Base-by-base conservation (phyloP, 169 alveolate genomes). In the Cryptosporidium viatorum region DNA sequence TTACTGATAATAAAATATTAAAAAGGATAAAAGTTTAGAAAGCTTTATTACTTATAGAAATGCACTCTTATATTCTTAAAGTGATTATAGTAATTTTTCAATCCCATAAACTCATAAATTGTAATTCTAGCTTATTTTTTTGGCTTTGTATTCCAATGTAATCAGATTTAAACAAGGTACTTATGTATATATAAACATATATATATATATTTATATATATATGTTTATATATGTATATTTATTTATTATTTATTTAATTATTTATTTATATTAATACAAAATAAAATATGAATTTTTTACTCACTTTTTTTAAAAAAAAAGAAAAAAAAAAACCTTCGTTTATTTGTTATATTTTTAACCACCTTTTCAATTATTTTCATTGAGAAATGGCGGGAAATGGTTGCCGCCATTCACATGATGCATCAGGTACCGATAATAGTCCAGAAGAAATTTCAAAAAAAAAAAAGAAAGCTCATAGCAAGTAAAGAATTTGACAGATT, bases 351-450 rank as follows among this genome's bases (percentile, higher is more conserved):
- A 14, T 43, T 43, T 12, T 48, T 4, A 12, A 48, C 16, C 16
- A 45, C 2, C 12, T 41, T 48, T 48, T 14, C 5, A 48, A 48
- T 2, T 18, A 48, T 12, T 43, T 43, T 14, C n/a, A 14, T 14
- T 16, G 3, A 3, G 14, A 21, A n/a, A 1, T n/a, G 67, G 67
- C 67, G 67, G 39, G n/a, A n/a, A 0, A n/a, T 0, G 0, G 0
- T 1, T n/a, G 14, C 67, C 67, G 67, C 67, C 67, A 0, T 0
- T 1, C 0, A 1, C 35, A 37, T 55, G 67, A 55, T 55, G 67
- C 67, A 55, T 55, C 3, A 5, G 67, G 67, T 55, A 55, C 67
- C 67, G 67, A 55, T 21, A 55, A 55, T 55, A 29, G 35, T 21
- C 21, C 0, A 4, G 14, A 55, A 55, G 16, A 21, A 55, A 55